These are phyloP conservation scores for Eimeria sp. DNA, from an alignment of 169 alveolate species.

Conservation along the genomic window DNA sequence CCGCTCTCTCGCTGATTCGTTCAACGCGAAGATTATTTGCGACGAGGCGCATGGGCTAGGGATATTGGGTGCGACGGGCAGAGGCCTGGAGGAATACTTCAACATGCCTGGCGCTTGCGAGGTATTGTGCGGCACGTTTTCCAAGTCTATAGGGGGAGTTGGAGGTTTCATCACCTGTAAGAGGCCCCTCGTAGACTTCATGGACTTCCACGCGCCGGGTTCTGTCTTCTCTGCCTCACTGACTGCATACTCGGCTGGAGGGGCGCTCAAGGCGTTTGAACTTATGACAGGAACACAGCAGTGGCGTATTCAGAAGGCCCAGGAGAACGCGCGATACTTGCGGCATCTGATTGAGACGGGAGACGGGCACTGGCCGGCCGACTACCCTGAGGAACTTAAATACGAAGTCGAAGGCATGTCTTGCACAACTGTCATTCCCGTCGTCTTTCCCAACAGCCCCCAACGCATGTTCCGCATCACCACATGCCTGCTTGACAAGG, in stretches of 20 bases:
- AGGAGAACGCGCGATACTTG: slow-evolving; percentile 86
- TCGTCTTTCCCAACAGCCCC: slow-evolving; percentile 88
- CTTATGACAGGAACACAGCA: slow-evolving; percentile 87
- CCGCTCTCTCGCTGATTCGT: slow-evolving; percentile 85
- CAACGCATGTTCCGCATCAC: slow-evolving; percentile 86
- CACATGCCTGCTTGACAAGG: slow-evolving; percentile 79
- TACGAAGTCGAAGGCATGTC: slow-evolving; percentile 87
- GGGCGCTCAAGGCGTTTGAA: slow-evolving; percentile 87
- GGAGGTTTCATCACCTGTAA: slow-evolving; percentile 91
- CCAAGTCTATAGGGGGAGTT: slow-evolving; percentile 89
- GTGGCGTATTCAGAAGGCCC: slow-evolving; percentile 86
- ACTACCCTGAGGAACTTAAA: slow-evolving; percentile 88
- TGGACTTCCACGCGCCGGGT: slow-evolving; percentile 90
- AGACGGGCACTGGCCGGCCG: slow-evolving; percentile 88
- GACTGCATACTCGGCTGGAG: slow-evolving; percentile 91
- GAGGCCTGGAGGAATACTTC: slow-evolving; percentile 91
- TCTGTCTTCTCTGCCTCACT: slow-evolving; percentile 91
- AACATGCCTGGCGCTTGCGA: slow-evolving; percentile 88
- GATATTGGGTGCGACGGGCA: slow-evolving; percentile 92
- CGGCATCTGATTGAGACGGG: slow-evolving; percentile 87
- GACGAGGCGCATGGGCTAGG: slow-evolving; percentile 95
- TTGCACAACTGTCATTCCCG: slow-evolving; percentile 89
- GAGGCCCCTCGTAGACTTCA: slow-evolving; percentile 87
- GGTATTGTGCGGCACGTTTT: slow-evolving; percentile 90
- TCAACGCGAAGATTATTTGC: slow-evolving; percentile 86